Base-by-base conservation (phyloP, 805 yeast species). In the Myxozyma monticola region DNA sequence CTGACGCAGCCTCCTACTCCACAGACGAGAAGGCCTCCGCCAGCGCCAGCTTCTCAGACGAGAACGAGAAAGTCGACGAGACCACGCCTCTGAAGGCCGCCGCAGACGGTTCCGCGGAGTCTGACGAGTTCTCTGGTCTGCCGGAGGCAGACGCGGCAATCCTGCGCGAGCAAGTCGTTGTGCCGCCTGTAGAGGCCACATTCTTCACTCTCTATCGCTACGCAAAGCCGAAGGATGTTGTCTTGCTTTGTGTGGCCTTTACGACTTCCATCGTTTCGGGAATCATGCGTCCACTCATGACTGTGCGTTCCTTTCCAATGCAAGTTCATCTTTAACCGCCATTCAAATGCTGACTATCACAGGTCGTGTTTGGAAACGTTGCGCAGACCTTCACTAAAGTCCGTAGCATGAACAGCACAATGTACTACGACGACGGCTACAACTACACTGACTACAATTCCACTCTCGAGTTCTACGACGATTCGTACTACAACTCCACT, bases 261-360 rank as follows among this genome's bases (percentile, higher is more conserved):
- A 52, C 67, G 7, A 67, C 50, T 17, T 28, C 60, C n/a, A 45
- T 56, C 20, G 43, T 38, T 6, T 38, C 53, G 22, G 62, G 62
- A 28, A 57, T 44, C 52, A 70, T 70, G 5, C 48, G 71, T 48
- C 75, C 75, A 1, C 57, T 71, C 61, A 70, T 70, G 62, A 71
- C 75, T 17, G 55, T 43, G 15, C 7, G 48, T 29, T 69, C 54
- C 68, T 74, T 17, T 52, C 29, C 10, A 67, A 71, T 6, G 65
- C 68, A 14, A 74, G 74, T 24, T 55, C 59, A 26, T 51, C 69
- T 24, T 65, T 80, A 28, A 66, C 78, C 49, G 66, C 84, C 40
- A 78, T 77, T 60, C 79, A 80, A 60, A 80, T 78, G 52, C 80
- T 82, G 4, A 51, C 61, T 4, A 5, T 12, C 48, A 64, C 62